Evolutionary conservation across 2,329 filamentous ascomycete genomes (phyloP).

Genomic region (Cordyceps sp.): DNA sequence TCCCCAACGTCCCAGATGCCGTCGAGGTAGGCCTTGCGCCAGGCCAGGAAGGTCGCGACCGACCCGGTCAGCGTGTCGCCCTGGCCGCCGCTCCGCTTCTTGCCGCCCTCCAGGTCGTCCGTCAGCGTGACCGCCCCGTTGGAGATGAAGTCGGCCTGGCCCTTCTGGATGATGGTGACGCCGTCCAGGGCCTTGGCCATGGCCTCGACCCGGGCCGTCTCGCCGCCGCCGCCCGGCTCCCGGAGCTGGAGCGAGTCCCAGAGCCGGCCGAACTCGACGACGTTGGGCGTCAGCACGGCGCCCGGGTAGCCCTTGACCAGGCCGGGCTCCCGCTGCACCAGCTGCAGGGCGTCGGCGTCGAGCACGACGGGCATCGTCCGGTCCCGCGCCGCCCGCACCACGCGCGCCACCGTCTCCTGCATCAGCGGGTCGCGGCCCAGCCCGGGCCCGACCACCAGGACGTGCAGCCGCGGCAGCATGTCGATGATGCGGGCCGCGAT

Average conservation of each 20-base stretch:
- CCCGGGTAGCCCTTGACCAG: slow-evolving; percentile 66
- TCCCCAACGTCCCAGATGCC: slow-evolving; percentile 51
- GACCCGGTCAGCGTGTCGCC: slow-evolving; percentile 88
- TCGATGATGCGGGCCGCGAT: slow-evolving; percentile 55
- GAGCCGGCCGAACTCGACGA: slow-evolving; percentile 77
- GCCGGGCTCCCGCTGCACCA: slow-evolving; percentile 61
- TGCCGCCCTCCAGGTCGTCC: slow-evolving; percentile 62
- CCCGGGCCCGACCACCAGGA: slow-evolving; percentile 83
- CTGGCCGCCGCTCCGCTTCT: slow-evolving; percentile 86
- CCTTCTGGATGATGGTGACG: slow-evolving; percentile 86
- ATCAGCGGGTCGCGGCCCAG: slow-evolving; percentile 81
- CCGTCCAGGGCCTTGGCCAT: slow-evolving; percentile 66
- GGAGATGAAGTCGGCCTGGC: slow-evolving; percentile 63
- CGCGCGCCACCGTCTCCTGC: slow-evolving; percentile 66
- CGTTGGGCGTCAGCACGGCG: slow-evolving; percentile 85
- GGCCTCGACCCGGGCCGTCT: slow-evolving; percentile 35
- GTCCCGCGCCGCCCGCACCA: slow-evolving; percentile 64
- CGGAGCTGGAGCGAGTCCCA: slow-evolving; percentile 67
- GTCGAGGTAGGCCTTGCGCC: slow-evolving; percentile 76
- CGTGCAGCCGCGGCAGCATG: slow-evolving; percentile 77
- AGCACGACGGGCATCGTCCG: slow-evolving; percentile 65
- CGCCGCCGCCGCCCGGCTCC: slow-evolving; percentile 30
- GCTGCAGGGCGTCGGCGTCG: slow-evolving; percentile 73
- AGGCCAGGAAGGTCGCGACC: slow-evolving; percentile 75
- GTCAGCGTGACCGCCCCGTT: slow-evolving; percentile 62